phyloP scores from a whole-genome alignment of 2,329 filamentous ascomycete genomes.

The Nothopassalora personata region DNA sequence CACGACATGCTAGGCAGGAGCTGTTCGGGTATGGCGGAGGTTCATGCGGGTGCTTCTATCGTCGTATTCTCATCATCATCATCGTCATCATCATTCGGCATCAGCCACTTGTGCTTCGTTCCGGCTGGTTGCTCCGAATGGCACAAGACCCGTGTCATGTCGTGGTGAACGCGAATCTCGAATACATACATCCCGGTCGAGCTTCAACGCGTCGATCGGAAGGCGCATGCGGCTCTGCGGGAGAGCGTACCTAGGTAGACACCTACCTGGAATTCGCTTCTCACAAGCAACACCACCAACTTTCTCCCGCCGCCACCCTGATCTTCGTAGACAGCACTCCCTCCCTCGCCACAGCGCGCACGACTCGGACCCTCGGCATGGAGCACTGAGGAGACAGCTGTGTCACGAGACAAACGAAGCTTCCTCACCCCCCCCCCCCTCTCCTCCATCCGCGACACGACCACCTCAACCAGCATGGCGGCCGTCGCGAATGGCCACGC shows the following conservation, averaged over 20 bases:
- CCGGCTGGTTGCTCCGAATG: no score
- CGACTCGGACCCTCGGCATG: not conserved
- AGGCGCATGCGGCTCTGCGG: slow-evolving; percentile 12
- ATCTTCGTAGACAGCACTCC: not conserved
- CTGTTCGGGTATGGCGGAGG: not conserved
- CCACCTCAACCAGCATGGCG: slow-evolving; percentile 42
- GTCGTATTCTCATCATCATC: not conserved
- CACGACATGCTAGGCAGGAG: slow-evolving; percentile 16
- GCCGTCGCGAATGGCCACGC: slow-evolving; percentile 46
- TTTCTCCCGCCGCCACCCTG: not conserved
- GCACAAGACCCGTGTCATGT: not conserved
- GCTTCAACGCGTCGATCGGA: not conserved
- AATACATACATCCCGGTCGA: not conserved
- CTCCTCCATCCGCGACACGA: not conserved
- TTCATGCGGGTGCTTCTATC: not conserved
- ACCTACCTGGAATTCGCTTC: not conserved
- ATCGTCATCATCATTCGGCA: no score
- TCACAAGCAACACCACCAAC: not conserved
- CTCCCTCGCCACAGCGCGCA: not conserved
- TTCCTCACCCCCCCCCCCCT: not conserved
- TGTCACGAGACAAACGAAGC: slow-evolving; percentile 1
- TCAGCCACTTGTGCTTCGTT: not conserved
- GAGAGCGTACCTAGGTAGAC: not conserved
- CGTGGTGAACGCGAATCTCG: not conserved
- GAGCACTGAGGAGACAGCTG: not conserved